Conservation (phyloP, 495 filamentous ascomycete genomes). For the Trichoderma parareesei region DNA sequence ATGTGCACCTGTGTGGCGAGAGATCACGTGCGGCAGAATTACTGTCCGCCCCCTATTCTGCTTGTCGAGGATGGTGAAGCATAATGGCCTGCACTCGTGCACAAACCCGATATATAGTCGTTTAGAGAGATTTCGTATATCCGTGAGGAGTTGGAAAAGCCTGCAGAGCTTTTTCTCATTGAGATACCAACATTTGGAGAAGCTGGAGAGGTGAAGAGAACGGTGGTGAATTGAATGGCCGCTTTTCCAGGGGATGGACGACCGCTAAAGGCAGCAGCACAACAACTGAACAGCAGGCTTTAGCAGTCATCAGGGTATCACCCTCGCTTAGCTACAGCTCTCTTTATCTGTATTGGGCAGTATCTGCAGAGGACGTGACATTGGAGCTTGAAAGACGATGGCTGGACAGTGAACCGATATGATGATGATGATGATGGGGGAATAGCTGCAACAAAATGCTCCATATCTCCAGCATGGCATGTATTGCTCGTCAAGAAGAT, state of each 20-base stretch:
- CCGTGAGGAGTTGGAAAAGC: not conserved
- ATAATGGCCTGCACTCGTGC: not conserved
- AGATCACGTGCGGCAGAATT: not conserved
- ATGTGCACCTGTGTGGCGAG: not conserved
- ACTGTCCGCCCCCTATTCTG: not conserved
- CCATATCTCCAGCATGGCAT: too few relatives aligned
- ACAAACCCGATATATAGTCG: not conserved
- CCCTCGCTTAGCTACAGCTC: not conserved
- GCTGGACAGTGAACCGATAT: too few relatives aligned
- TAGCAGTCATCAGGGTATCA: not conserved
- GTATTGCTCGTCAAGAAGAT: too few relatives aligned
- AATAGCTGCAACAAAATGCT: too few relatives aligned
- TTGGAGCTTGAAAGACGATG: too few relatives aligned
- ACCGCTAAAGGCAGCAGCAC: not conserved
- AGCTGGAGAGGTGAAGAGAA: not conserved
- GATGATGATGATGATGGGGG: too few relatives aligned
- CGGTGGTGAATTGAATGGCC: not conserved
- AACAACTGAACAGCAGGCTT: not conserved
- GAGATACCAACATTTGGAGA: too few relatives aligned
- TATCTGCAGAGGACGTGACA: too few relatives aligned
- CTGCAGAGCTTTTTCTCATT: too few relatives aligned
- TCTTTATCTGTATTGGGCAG: not conserved
- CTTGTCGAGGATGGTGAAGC: not conserved
- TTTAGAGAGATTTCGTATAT: not conserved
- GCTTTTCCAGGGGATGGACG: not conserved